Percentiles rank a stretch among this genome's conserved stretches.
phyloP scores from a whole-genome alignment of 148 eudicot genomes.

The Talinum fruticosum region DNA sequence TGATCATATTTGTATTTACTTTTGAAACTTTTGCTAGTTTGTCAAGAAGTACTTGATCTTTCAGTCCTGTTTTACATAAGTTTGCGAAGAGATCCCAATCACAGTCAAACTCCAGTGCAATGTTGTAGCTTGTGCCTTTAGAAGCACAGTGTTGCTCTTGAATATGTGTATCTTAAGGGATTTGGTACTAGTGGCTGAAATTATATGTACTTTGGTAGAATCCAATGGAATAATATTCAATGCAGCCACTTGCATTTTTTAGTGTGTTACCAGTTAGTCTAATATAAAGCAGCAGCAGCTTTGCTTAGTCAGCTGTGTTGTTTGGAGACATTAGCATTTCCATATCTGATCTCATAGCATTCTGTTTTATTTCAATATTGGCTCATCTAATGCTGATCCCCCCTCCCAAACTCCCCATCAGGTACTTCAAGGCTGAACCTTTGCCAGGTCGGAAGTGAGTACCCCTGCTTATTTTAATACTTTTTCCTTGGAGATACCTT shows the following conservation, averaged over 20 bases:
- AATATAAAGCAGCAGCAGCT: not conserved
- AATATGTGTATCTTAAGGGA: not conserved
- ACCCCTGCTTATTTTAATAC: not conserved
- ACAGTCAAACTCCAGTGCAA: not conserved
- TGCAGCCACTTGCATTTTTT: not conserved
- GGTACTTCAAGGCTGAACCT: constrained; percentile 94
- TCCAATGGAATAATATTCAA: not conserved
- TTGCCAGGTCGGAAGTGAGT: constrained; percentile 95
- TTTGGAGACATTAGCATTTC: not conserved
- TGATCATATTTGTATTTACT: not conserved
- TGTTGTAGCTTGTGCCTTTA: not conserved
- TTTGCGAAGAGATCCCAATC: not conserved
- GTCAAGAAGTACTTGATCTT: too few relatives aligned
- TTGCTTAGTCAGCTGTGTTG: not conserved
- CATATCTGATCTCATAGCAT: not conserved
- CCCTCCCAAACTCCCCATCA: constrained; percentile 30
- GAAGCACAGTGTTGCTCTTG: not conserved
- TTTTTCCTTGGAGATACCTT: not conserved
- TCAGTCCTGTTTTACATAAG: not conserved
- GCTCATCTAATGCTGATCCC: not conserved
- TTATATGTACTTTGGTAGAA: not conserved
- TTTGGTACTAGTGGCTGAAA: not conserved
- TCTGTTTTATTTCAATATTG: not conserved
- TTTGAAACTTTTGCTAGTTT: too few relatives aligned
- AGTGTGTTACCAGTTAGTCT: not conserved